These are phyloP conservation scores for Trapa bicornis DNA, from an alignment of 345 rosid genomes.

Conservation along the genomic window DNA sequence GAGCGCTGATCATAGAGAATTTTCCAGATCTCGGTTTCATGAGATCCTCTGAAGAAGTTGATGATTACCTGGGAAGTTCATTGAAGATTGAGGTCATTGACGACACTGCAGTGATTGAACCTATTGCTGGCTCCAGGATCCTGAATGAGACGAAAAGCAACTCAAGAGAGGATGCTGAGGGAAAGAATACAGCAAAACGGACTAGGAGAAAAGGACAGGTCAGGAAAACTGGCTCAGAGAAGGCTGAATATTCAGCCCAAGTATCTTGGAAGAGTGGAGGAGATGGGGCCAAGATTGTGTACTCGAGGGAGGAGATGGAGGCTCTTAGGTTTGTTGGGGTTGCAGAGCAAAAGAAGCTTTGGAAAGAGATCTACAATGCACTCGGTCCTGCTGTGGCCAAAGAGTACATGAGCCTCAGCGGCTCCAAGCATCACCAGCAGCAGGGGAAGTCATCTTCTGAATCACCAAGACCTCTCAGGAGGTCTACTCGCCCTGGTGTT, in stretches of 20 bases:
- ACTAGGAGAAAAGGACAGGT: slow-evolving; percentile 31
- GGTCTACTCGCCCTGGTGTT: slow-evolving; percentile 18
- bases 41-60: slow-evolving; percentile 15
- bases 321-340: slow-evolving; percentile 49
- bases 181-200: slow-evolving; percentile 26
- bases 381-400: slow-evolving; percentile 40
- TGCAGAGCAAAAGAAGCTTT: slow-evolving; percentile 44
- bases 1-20: slow-evolving; percentile 9
- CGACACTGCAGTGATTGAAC: slow-evolving; percentile 58
- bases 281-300: slow-evolving; percentile 17
- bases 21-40: slow-evolving; percentile 9
- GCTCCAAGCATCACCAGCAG: slow-evolving; percentile 36
- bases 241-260: slow-evolving; percentile 5
- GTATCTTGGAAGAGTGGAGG: slow-evolving; percentile 3
- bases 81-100: slow-evolving; percentile 52
- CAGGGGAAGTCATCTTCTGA: slow-evolving; percentile 16
- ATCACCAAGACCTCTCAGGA: slow-evolving; percentile 11
- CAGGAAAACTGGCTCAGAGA: not conserved
- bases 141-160: slow-evolving; percentile 20
- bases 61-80: slow-evolving; percentile 25
- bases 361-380: slow-evolving; percentile 41
- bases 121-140: slow-evolving; percentile 20
- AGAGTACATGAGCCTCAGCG: slow-evolving; percentile 43
- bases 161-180: slow-evolving; percentile 23
- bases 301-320: slow-evolving; percentile 59